Evolutionary conservation across 768 basidiomycete genomes (phyloP), one percentile per base, ranked within the genome.

Genomic region (Boletus huronensis): DNA sequence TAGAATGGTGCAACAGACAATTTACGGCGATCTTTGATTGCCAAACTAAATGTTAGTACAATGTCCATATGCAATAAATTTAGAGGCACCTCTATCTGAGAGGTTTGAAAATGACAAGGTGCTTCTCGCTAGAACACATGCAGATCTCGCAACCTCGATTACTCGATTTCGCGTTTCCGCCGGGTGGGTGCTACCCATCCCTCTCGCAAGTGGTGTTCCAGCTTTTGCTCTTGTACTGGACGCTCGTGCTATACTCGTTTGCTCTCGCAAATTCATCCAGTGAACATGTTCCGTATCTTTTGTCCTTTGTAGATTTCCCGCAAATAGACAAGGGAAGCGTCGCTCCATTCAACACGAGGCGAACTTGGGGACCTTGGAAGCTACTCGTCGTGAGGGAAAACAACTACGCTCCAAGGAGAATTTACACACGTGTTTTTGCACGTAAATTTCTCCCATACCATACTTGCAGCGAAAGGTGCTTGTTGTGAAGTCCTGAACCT

Each of bases 391-490:
- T 55, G 46, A 64, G 49, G 41, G 13, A 36, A 46, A 2, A 50
- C 14, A 25, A 19, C 34, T 28, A 40, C 5, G 11, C 6, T 36
- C 35, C 35, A 50, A 43, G 26, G 13, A 26, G 5, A 14, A 17
- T 23, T 29, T 3, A 62, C 67, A 45, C 46, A 72, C 70, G 72
- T 74, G 13, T 64, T 62, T 45, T 58, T 55, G 66, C 75, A 77
- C 4, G 63, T 59, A 63, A 76, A 75, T 57, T 61, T 69, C 60
- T 77, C 75, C 76, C 74, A 78, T 26, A 73, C 58, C 74, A 78
- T 75, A 52, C 63, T 71, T 40, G 76, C 75, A 14, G 65, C 76
- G 53, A 79, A 79, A 31, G 77, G 77, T 16, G 74, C 68, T 58
- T 76, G 76, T 7, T 54, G 53, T 6, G 75, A 72, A 29, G 75